phyloP scores from a whole-genome alignment of 257 asterid genomes.

The Solanum paucissectum region DNA sequence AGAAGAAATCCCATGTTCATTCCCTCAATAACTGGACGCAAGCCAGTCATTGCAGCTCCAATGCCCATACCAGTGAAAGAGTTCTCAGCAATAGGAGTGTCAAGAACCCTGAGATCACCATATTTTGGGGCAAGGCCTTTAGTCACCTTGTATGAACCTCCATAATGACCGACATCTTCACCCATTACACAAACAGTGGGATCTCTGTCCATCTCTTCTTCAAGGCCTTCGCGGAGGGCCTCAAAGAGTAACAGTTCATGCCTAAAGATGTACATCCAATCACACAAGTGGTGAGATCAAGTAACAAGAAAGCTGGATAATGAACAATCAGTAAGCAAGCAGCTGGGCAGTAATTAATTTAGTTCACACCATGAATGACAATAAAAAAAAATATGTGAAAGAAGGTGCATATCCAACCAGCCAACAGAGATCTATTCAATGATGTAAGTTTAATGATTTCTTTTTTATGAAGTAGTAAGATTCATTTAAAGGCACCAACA shows the following conservation, averaged over 20 bases:
- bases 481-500: neutral
- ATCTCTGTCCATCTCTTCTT: slow-evolving; percentile 88
- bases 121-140: slow-evolving; percentile 57
- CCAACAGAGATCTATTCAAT: neutral
- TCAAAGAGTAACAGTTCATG: slow-evolving; percentile 81
- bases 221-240: slow-evolving; percentile 81
- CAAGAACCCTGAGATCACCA: slow-evolving; percentile 82
- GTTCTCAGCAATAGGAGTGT: slow-evolving; percentile 87
- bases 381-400: neutral
- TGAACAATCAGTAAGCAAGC: neutral
- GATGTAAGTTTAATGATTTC: neutral
- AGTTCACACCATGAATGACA: neutral
- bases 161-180: slow-evolving; percentile 85
- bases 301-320: neutral
- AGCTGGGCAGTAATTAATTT: neutral
- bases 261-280: slow-evolving; percentile 20
- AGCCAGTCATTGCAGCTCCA: slow-evolving; percentile 87
- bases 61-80: slow-evolving; percentile 87
- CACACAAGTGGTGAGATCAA: neutral
- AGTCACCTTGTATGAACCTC: slow-evolving; percentile 83
- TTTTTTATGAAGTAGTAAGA: neutral
- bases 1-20: slow-evolving; percentile 96
- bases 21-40: slow-evolving; percentile 71
- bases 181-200: slow-evolving; percentile 67
- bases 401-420: neutral